Percentiles rank a stretch among this genome's conserved stretches.
These are phyloP conservation scores for Sporobolomyces roseus DNA, from an alignment of 768 basidiomycete species.

Conservation along the genomic window DNA sequence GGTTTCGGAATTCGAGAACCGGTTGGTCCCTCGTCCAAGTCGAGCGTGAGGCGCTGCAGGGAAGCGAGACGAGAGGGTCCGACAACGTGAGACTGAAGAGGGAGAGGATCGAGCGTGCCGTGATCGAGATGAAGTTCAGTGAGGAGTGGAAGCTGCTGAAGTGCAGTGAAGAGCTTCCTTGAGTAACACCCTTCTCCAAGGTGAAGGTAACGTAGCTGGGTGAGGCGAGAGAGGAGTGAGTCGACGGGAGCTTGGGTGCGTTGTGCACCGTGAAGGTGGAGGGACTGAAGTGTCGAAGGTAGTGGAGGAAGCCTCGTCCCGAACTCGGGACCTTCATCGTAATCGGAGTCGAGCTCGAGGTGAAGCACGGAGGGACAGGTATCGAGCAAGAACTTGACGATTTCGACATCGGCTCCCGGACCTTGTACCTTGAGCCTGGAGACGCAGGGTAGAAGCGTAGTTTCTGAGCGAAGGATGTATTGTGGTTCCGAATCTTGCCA, in stretches of 20 bases:
- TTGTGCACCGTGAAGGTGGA: background rate
- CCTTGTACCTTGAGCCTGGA: too few species aligned
- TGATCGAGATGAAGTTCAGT: background rate
- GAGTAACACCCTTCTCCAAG: background rate
- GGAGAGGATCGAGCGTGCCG: background rate
- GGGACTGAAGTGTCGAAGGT: background rate
- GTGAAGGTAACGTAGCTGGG: background rate
- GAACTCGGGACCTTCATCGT: background rate
- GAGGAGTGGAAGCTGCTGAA: background rate
- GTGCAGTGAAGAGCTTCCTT: background rate
- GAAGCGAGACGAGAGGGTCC: background rate
- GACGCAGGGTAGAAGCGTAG: too few species aligned
- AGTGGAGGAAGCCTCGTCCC: background rate
- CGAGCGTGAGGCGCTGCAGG: background rate
- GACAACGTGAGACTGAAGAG: background rate
- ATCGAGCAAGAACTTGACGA: too few species aligned
- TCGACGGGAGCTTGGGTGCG: background rate
- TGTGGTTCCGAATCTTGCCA: too few species aligned
- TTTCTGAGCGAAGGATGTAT: too few species aligned
- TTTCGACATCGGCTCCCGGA: too few species aligned
- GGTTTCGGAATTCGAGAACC: too few species aligned
- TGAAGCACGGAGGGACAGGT: too few species aligned
- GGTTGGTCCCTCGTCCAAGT: too few species aligned
- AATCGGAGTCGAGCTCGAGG: background rate
- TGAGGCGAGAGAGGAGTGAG: background rate